Base-by-base conservation (phyloP, 2,329 filamentous ascomycete species). In the Curvularia hawaiiensis region DNA sequence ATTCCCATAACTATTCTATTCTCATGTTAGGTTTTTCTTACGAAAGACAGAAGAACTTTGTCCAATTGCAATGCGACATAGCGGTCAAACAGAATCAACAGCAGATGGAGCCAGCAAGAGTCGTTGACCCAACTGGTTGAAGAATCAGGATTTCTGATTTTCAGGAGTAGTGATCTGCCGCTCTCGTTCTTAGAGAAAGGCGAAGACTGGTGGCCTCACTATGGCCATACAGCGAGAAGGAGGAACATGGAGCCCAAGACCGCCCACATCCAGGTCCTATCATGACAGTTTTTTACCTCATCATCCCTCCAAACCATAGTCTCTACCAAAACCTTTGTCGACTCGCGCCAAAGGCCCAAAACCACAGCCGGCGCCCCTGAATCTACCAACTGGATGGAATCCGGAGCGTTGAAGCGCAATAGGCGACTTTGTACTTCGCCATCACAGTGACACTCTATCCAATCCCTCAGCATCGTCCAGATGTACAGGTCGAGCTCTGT, bases 261-360 rank as follows among this genome's bases (percentile, higher is more conserved):
- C 7, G 18, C 35, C 35, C 35, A 38, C 14, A 38, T 18, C 35
- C 8, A n/a, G 6, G 6, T 4, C 35, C 16, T 38, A 4, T 8
- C 16, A 18, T 38, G 14, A n/a, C 3, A 4, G 12, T 16, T 35
- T 12, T 35, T 35, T 4, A 35, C 33, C 33, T 35, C 33, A 6
- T 50, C 28, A 38, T 61, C 45, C 12, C 52, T 52, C 56, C 56
- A 50, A 26, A 61, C 33, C 40, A 59, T 31, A 10, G 44, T 16
- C 22, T 20, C 49, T 18, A 61, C 35, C 18, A 59, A n/a, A 24
- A 40, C 26, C 4, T 48, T 30, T 6, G 52, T 11, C 16, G 45
- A 51, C 3, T 33, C 12, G 20, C 14, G 22, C 59, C 56, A 61
- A 20, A 54, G 18, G 12, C 26, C 38, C 35, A 31, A 26, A 6